Percentiles rank a stretch among this genome's conserved stretches.
Evolutionary conservation across 75 land plant species (phyloP).

Genomic region (Larix kaempferi): DNA sequence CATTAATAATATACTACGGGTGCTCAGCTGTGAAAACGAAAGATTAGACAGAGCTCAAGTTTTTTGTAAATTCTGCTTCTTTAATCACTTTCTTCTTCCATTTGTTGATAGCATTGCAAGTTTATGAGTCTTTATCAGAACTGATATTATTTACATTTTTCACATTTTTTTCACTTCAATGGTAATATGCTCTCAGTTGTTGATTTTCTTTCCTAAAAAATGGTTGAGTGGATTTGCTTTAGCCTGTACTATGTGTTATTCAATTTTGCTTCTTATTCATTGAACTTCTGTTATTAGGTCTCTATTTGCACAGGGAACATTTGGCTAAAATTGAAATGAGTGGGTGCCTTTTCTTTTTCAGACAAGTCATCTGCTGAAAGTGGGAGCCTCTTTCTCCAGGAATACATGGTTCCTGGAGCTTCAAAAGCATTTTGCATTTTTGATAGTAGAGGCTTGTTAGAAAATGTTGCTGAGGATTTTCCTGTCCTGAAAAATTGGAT

Average conservation of each 20-base stretch:
- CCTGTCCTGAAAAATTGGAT: slow-evolving; percentile 56
- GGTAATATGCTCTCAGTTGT: too few relatives aligned
- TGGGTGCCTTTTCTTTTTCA: slow-evolving; percentile 5
- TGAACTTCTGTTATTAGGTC: too few relatives aligned
- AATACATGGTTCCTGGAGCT: slow-evolving; percentile 44
- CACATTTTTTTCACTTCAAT: too few relatives aligned
- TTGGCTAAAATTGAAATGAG: not conserved
- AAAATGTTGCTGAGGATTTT: slow-evolving; percentile 38
- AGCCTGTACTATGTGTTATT: too few relatives aligned
- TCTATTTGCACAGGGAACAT: not conserved
- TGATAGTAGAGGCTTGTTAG: slow-evolving; percentile 67
- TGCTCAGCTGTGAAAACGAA: slow-evolving; percentile 43
- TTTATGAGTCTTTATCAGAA: too few relatives aligned
- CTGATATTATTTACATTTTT: too few relatives aligned
- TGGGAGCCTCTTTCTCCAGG: slow-evolving; percentile 69
- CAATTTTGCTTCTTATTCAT: too few relatives aligned
- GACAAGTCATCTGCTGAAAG: slow-evolving; percentile 40
- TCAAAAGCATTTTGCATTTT: slow-evolving; percentile 58
- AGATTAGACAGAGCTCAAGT: slow-evolving; percentile 66
- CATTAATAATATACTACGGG: slow-evolving; percentile 61
- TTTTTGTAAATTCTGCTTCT: slow-evolving; percentile 37
- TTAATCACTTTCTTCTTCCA: not conserved
- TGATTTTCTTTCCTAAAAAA: too few relatives aligned
- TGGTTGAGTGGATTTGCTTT: too few relatives aligned
- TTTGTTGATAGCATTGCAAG: not conserved